Base-by-base conservation (phyloP, 2,329 filamentous ascomycete genomes). In the Mycocentrospora acerina region DNA sequence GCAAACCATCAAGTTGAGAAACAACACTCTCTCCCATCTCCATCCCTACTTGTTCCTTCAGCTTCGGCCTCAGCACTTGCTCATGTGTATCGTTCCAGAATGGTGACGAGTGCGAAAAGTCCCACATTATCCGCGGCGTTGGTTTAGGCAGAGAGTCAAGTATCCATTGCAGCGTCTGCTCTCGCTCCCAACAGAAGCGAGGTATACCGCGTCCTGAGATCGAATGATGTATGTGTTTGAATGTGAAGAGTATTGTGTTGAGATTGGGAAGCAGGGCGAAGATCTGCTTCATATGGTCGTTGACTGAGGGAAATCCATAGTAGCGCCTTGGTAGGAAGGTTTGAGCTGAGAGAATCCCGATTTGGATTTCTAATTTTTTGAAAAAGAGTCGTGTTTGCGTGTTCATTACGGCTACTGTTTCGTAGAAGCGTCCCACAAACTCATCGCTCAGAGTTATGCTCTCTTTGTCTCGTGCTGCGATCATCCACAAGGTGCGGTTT, bases 401-500 rank as follows among this genome's bases (percentile, higher is more conserved):
- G 8, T 29, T 34, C 35, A 55, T 52, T 12, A 10, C 16, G 16
- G 28, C 42, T 4, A 42, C 19, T n/a, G 26, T 47, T 17, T 43
- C 37, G 35, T 40, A 35, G 33, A 18, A 28, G n/a, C 32, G 17
- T 24, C 31, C 13, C n/a, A 39, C 19, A 14, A 41, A 28, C 3
- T 36, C 29, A 14, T 42, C 29, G 27, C 29, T 35, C 4, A 32
- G 15, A 8, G 22, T 27, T 14, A 18, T 27, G 35, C 29, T 32
- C 8, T 32, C 19, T 22, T 28, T 24, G 32, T 42, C 37, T 4
- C 36, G 26, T 7, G 22, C 34, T 7, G 36, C 38, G 12, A 42
- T 29, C 16, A 56, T 40, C n/a, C 40, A 48, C 6, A 60, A 31
- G 7, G 35, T 46, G 6, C 44, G 35, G 4, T 38, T 42, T 10